phyloP scores from a whole-genome alignment of 306 rosid genomes.

The Benincasa hispida region DNA sequence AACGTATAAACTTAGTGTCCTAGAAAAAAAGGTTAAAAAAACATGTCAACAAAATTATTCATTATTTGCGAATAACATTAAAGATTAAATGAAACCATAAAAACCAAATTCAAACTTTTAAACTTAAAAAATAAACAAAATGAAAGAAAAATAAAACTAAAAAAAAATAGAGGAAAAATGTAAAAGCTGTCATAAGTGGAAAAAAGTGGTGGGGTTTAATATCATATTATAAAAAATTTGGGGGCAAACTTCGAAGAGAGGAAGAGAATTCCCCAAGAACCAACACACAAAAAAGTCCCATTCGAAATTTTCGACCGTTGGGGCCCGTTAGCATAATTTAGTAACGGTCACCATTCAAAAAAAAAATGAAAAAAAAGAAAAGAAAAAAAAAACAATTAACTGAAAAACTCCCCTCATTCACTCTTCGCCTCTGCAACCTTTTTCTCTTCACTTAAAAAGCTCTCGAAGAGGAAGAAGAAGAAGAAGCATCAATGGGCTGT shows the following conservation, averaged over 20 bases:
- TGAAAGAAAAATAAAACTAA: neutral
- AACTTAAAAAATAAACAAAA: neutral
- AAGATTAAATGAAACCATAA: too few relatives aligned
- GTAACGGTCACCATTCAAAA: slow-evolving; percentile 42
- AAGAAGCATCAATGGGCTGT: slow-evolving; percentile 60
- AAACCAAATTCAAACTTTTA: neutral
- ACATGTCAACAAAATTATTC: neutral
- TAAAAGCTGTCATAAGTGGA: neutral
- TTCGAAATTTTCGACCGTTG: slow-evolving; percentile 90
- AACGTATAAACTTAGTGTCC: too few relatives aligned
- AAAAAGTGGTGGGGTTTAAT: neutral
- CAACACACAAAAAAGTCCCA: neutral
- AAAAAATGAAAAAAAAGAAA: neutral
- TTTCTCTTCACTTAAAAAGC: neutral
- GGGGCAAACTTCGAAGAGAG: neutral
- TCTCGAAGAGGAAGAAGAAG: neutral
- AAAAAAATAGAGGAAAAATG: neutral
- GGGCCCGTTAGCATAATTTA: slow-evolving; percentile 35
- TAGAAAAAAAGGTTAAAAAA: too few relatives aligned
- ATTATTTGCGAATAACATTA: neutral
- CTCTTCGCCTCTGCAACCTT: slow-evolving; percentile 12
- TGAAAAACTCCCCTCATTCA: slow-evolving; percentile 8
- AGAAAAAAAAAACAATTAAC: neutral
- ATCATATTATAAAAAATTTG: neutral
- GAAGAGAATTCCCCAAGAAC: neutral